Conservation (phyloP, 371 early-diverging fungal genomes). For the Circinella umbellata region DNA sequence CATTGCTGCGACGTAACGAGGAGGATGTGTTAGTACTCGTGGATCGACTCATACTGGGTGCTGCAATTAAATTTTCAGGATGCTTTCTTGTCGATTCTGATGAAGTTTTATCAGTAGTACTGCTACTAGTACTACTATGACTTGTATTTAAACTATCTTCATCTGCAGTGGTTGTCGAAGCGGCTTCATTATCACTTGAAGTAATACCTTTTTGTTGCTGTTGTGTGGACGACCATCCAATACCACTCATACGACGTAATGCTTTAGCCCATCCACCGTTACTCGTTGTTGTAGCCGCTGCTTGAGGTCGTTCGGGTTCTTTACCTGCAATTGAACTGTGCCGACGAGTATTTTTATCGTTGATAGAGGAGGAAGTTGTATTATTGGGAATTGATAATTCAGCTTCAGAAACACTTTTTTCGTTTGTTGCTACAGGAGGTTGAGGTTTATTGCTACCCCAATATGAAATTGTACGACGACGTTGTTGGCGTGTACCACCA, state of each 20-base stretch:
- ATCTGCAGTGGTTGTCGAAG: background rate
- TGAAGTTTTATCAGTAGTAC: slow-evolving; percentile 15
- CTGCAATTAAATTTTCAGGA: slow-evolving; percentile 12
- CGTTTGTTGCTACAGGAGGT: slow-evolving; percentile 17
- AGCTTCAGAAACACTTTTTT: background rate
- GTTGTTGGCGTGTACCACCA: slow-evolving; percentile 26
- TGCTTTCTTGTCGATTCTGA: slow-evolving; percentile 23
- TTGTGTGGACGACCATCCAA: slow-evolving; percentile 39
- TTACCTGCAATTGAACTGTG: slow-evolving; percentile 21
- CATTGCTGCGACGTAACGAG: slow-evolving; percentile 42
- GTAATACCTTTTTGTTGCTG: slow-evolving; percentile 4
- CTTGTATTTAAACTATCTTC: slow-evolving; percentile 8
- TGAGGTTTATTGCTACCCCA: slow-evolving; percentile 33
- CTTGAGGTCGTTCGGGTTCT: slow-evolving; percentile 15
- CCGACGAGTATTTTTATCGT: slow-evolving; percentile 20
- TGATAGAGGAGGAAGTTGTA: background rate
- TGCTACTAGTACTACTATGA: slow-evolving; percentile 8
- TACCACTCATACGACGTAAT: slow-evolving; percentile 49
- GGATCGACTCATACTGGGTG: slow-evolving; percentile 33
- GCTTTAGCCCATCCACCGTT: slow-evolving; percentile 54
- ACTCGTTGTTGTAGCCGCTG: slow-evolving; percentile 17
- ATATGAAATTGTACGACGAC: slow-evolving; percentile 56
- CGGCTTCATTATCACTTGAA: slow-evolving; percentile 7
- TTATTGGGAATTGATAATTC: background rate
- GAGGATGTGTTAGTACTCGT: slow-evolving; percentile 34